Evolutionary conservation across 2,329 filamentous ascomycete genomes (phyloP), one percentile per base, ranked within the genome.

Genomic region (Trichoderma afroharzianum): DNA sequence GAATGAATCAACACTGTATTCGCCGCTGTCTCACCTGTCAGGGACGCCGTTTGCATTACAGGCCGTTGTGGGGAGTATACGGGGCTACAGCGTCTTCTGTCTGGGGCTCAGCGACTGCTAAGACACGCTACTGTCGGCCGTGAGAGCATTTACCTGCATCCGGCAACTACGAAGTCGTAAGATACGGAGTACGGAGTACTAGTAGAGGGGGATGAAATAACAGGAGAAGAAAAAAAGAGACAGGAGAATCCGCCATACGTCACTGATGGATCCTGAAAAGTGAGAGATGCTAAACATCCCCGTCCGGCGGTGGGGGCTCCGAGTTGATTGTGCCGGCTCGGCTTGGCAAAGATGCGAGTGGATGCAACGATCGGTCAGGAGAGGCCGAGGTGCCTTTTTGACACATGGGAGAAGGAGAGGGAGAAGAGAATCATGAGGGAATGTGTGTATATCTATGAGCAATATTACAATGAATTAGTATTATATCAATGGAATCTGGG

Each of bases 121-220:
- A 47, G 24, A 63, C 61, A 28, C 68, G 61, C 68, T 70, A 70
- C 68, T 70, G 68, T 70, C 14, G 59, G 59, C 26, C 43, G 3
- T 70, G 68, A 63, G 24, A 47, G 58, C 68, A 32, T 70, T 70
- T 70, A 47, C 58, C 68, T 70, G 58, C 50, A 70, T 63, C 11
- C 61, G 68, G 68, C 9, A 70, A 50, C 59, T 30, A n/a, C n/a
- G n/a, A n/a, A 26, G 59, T 30, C 47, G 39, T 43, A 43, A 70
- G 30, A 21, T 57, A 36, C 33, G 14, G 33, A 36, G 33, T 15
- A 36, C 33, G 33, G 33, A 36, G 14, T n/a, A n/a, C n/a, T n/a
- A n/a, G n/a, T 15, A 36, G 67, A 36, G 15, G 11, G 39, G 39
- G 26, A 36, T 7, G 15, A 53, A 24, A 14, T 26, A 50, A 9